These are phyloP conservation scores for Lyophyllum atratum DNA, from an alignment of 768 basidiomycete genomes.

Conservation along the genomic window DNA sequence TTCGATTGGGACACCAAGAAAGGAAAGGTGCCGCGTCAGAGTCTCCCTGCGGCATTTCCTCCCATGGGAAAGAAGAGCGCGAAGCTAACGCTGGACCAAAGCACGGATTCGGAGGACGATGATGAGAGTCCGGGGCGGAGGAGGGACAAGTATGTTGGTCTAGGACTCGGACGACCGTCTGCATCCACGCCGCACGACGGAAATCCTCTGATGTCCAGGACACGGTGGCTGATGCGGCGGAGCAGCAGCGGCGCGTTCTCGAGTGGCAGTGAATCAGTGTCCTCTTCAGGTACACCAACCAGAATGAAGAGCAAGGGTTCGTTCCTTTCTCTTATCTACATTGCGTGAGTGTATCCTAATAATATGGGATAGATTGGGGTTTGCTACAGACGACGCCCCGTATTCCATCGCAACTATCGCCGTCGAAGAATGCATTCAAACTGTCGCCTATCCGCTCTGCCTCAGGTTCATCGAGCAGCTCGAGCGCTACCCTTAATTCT, in stretches of 20 bases:
- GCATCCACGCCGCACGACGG: constrained; percentile 26
- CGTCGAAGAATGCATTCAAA: constrained; percentile 41
- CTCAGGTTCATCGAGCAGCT: constrained; percentile 61
- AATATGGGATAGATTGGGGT: constrained; percentile 49
- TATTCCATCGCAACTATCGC: constrained; percentile 49
- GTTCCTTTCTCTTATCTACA: constrained; percentile 20
- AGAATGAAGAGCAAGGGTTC: constrained; percentile 51
- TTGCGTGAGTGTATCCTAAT: neutral
- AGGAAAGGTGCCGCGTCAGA: constrained; percentile 63
- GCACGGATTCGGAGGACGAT: constrained; percentile 65
- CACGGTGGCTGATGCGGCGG: constrained; percentile 69
- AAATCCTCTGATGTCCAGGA: constrained; percentile 39
- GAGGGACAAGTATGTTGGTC: constrained; percentile 56
- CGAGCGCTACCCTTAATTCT: constrained; percentile 45
- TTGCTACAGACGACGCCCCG: constrained; percentile 45
- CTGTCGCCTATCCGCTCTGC: constrained; percentile 48
- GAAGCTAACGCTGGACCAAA: constrained; percentile 36
- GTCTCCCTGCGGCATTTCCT: constrained; percentile 74
- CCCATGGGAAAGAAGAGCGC: constrained; percentile 32
- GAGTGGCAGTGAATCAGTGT: constrained; percentile 66
- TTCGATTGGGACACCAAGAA: constrained; percentile 49
- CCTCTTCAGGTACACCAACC: constrained; percentile 64
- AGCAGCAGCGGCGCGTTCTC: constrained; percentile 85
- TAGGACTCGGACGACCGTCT: constrained; percentile 67
- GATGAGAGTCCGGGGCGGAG: constrained; percentile 66